Conservation (phyloP, 805 yeast species). For the Metschnikowia continentalis region DNA sequence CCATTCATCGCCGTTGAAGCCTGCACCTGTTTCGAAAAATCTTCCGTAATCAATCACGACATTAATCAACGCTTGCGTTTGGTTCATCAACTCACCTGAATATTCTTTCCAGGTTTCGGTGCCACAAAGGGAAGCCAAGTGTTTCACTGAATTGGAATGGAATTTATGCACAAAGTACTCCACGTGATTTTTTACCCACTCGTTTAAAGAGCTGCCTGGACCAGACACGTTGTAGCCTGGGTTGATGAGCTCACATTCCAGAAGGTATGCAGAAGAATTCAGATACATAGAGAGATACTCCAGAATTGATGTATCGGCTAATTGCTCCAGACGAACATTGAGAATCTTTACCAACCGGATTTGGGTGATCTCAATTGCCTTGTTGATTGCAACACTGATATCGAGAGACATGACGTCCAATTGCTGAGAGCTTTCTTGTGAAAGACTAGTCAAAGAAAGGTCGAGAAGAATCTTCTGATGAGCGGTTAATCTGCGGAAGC, state of each 20-base stretch:
- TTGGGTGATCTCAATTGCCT: conserved; percentile 69
- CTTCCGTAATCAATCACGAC: conserved; percentile 24
- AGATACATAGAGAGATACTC: conserved; percentile 66
- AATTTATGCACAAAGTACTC: conserved; percentile 53
- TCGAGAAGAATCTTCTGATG: conserved; percentile 81
- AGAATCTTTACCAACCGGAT: conserved; percentile 73
- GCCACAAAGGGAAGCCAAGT: conserved; percentile 49
- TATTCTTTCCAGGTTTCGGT: conserved; percentile 79
- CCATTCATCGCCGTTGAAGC: conserved; percentile 29
- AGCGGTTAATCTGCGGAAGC: conserved; percentile 64
- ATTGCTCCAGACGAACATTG: conserved; percentile 70
- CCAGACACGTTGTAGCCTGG: conserved; percentile 59
- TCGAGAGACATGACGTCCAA: conserved; percentile 58
- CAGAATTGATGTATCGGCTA: conserved; percentile 51
- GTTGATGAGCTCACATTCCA: conserved; percentile 79
- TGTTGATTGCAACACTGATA: conserved; percentile 59
- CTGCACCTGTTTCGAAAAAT: conserved; percentile 20
- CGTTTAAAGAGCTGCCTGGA: conserved; percentile 50
- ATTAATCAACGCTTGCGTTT: conserved; percentile 23
- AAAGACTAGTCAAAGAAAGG: conserved; percentile 44
- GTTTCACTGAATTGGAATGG: conserved; percentile 48
- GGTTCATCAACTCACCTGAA: conserved; percentile 41
- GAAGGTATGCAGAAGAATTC: conserved; percentile 62
- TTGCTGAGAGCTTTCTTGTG: conserved; percentile 18
- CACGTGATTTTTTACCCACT: conserved; percentile 62